Evolutionary conservation across 2,329 filamentous ascomycete genomes (phyloP).

Genomic region (Colletotrichum tropicicola): DNA sequence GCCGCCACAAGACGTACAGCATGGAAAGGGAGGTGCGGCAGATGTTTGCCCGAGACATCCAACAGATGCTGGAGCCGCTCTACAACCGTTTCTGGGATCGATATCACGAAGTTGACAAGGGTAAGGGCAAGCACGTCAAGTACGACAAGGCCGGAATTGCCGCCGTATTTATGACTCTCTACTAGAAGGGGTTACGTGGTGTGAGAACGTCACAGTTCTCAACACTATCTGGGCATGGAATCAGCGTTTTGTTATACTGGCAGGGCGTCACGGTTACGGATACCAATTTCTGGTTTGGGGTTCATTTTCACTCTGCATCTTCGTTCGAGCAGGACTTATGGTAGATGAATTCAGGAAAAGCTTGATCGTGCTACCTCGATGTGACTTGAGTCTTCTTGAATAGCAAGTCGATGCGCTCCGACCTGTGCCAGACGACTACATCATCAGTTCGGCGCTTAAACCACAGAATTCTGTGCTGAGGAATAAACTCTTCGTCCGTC

Average conservation of each 20-base stretch:
- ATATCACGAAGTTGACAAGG: constrained; percentile 97
- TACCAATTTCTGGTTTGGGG: constrained; percentile 6
- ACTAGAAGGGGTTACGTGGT: constrained; percentile 37
- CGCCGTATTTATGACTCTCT: constrained; percentile 66
- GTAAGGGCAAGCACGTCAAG: constrained; percentile 97
- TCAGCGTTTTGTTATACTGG: not conserved
- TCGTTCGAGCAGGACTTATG: not conserved
- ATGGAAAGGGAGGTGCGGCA: constrained; percentile 93
- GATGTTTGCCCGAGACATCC: constrained; percentile 84
- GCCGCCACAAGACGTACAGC: constrained; percentile 80
- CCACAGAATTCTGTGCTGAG: constrained; percentile 70
- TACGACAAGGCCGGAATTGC: constrained; percentile 90
- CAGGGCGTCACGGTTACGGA: constrained; percentile 12
- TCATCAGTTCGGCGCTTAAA: constrained; percentile 64
- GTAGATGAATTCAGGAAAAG: too few species aligned
- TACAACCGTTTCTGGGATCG: constrained; percentile 97
- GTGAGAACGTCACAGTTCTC: not conserved
- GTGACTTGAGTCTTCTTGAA: not conserved
- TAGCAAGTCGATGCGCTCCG: constrained; percentile 59
- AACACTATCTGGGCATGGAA: too few species aligned
- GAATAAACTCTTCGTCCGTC: constrained; percentile 73
- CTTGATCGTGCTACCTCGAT: not conserved
- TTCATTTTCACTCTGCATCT: too few species aligned
- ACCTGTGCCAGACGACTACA: constrained; percentile 65
- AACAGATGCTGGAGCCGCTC: constrained; percentile 90